phyloP scores from a whole-genome alignment of 1,139 yeast species.

The Spathaspora sp. region DNA sequence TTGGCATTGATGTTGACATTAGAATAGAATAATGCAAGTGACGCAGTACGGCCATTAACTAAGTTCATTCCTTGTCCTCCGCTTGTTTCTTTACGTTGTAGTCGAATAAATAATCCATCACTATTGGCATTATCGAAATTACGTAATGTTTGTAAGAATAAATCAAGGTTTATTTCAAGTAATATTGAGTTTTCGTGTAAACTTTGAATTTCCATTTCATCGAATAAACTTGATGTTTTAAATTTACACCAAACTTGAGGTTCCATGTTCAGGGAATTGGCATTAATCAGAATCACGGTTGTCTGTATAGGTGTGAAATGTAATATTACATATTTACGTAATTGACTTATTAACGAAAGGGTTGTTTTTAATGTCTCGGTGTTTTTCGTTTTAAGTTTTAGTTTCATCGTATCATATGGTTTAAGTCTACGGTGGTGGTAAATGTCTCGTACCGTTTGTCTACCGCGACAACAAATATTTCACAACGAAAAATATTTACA shows the following conservation, averaged over 20 bases:
- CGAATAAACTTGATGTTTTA: constrained; percentile 43
- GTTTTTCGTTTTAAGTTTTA: constrained; percentile 32
- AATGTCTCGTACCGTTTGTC: neutral
- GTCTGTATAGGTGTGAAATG: constrained; percentile 49
- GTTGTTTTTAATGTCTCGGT: constrained; percentile 31
- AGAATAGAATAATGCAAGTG: constrained; percentile 52
- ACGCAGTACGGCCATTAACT: constrained; percentile 43
- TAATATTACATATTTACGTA: constrained; percentile 34
- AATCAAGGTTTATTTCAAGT: constrained; percentile 57
- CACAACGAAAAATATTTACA: neutral
- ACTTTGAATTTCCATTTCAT: constrained; percentile 46
- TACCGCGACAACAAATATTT: neutral
- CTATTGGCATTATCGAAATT: constrained; percentile 55
- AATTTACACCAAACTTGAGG: constrained; percentile 67
- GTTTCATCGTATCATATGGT: constrained; percentile 24
- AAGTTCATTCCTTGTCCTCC: constrained; percentile 26
- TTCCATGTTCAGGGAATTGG: constrained; percentile 40
- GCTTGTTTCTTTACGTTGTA: constrained; percentile 45
- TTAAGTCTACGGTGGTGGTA: neutral
- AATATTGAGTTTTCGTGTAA: constrained; percentile 48
- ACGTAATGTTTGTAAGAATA: constrained; percentile 51
- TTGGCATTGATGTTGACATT: constrained; percentile 30
- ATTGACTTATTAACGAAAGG: constrained; percentile 29
- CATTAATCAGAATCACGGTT: constrained; percentile 48
- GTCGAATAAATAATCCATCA: constrained; percentile 50